A percentile compares a stretch with the other conserved stretches of the same genome.
Evolutionary conservation across 176 grass and related monocot genomes (phyloP).

Genomic region (Rhynchospora tenuis): DNA sequence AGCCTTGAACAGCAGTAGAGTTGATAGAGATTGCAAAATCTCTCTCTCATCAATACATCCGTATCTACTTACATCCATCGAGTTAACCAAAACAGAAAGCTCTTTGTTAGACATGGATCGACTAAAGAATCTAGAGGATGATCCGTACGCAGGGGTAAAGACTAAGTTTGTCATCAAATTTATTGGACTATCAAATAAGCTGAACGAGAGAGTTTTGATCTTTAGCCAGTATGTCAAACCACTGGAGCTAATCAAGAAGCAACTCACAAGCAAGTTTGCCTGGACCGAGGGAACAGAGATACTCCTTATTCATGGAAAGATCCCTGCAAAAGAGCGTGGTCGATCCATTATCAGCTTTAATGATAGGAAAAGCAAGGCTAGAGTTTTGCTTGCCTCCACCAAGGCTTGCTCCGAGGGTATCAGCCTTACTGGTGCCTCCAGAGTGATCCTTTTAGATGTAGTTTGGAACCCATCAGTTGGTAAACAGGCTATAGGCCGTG

Average conservation of each 20-base stretch:
- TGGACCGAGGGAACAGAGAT: slow-evolving; percentile 66
- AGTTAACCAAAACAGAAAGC: slow-evolving; percentile 31
- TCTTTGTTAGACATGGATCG: slow-evolving; percentile 28
- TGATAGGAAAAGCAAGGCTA: slow-evolving; percentile 52
- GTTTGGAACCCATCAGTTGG: slow-evolving; percentile 84
- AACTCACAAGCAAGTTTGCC: slow-evolving; percentile 41
- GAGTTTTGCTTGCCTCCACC: slow-evolving; percentile 75
- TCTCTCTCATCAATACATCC: slow-evolving; percentile 64
- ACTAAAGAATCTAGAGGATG: slow-evolving; percentile 32
- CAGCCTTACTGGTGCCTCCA: slow-evolving; percentile 65
- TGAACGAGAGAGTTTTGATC: slow-evolving; percentile 63
- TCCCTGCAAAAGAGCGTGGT: slow-evolving; percentile 29
- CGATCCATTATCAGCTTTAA: slow-evolving; percentile 64
- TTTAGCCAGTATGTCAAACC: slow-evolving; percentile 74
- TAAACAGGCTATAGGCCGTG: slow-evolving; percentile 81
- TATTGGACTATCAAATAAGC: slow-evolving; percentile 35
- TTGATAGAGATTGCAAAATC: slow-evolving; percentile 54
- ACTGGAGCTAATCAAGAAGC: slow-evolving; percentile 55
- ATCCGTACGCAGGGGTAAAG: slow-evolving; percentile 61
- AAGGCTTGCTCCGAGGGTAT: slow-evolving; percentile 84
- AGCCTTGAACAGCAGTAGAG: slow-evolving; percentile 30
- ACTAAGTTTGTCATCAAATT: slow-evolving; percentile 65
- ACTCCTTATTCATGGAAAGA: slow-evolving; percentile 47
- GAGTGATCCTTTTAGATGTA: slow-evolving; percentile 83
- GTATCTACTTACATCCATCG: slow-evolving; percentile 24